These are phyloP conservation scores for Ulota crispa DNA, from an alignment of 225 moss, liverwort and hornwort species.

Conservation along the genomic window DNA sequence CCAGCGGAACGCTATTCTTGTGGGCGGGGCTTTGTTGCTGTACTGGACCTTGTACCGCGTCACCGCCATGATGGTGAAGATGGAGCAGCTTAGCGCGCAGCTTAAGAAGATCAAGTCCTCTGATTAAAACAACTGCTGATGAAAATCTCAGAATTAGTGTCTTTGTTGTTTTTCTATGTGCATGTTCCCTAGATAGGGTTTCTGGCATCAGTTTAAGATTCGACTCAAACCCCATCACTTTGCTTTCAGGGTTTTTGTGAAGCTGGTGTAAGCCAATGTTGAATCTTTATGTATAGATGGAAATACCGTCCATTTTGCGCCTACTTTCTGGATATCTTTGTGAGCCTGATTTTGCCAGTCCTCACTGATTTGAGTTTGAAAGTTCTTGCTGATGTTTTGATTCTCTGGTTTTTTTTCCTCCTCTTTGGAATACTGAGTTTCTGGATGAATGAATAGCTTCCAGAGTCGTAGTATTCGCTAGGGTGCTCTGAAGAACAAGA, in stretches of 20 bases:
- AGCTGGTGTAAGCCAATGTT: neutral
- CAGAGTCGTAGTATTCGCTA: neutral
- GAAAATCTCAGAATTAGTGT: neutral
- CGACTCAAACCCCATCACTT: neutral
- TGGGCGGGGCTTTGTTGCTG: conserved; percentile 48
- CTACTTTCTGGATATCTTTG: neutral
- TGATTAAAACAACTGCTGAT: conserved; percentile 31
- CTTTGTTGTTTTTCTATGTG: neutral
- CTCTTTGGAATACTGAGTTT: neutral
- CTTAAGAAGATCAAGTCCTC: conserved; percentile 52
- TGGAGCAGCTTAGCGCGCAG: conserved; percentile 59
- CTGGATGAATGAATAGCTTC: too few relatives aligned
- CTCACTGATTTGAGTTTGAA: neutral
- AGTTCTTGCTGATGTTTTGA: neutral
- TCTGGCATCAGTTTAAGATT: neutral
- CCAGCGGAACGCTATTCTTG: conserved; percentile 65
- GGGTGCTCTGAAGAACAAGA: neutral
- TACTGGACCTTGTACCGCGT: conserved; percentile 65
- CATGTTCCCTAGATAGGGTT: neutral
- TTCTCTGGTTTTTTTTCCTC: neutral
- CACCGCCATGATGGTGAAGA: conserved; percentile 63
- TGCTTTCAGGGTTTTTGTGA: conserved; percentile 11
- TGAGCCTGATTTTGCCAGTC: neutral
- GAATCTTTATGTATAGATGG: conserved; percentile 21
- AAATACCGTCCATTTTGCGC: neutral